Evolutionary conservation across 192 early-diverging fungal species (phyloP).

Genomic region (Bifiguratus adelaidae): DNA sequence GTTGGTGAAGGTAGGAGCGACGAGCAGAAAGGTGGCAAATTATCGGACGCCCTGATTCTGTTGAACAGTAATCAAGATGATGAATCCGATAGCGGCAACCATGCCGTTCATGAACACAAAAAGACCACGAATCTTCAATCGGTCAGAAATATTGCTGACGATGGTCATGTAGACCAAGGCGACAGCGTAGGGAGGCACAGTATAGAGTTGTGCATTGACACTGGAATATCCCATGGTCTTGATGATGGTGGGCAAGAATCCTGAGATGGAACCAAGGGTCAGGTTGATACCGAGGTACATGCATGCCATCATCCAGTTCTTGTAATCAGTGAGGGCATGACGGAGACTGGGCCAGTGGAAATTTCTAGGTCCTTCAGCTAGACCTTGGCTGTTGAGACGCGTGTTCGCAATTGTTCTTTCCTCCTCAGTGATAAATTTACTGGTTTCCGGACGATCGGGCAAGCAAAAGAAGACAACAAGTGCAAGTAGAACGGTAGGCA

Average conservation of each 20-base stretch:
- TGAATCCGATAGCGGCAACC: not conserved
- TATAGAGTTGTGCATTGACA: slow-evolving; percentile 33
- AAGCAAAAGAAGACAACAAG: slow-evolving; percentile 9
- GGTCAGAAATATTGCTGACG: slow-evolving; percentile 34
- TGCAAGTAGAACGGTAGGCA: slow-evolving; percentile 9
- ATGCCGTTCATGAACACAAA: not conserved
- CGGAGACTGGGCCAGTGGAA: not conserved
- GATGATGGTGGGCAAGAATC: slow-evolving; percentile 37
- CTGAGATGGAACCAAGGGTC: not conserved
- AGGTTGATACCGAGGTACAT: slow-evolving; percentile 2
- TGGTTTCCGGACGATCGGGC: slow-evolving; percentile 12
- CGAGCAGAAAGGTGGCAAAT: not conserved
- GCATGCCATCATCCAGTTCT: slow-evolving; percentile 1
- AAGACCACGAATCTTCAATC: slow-evolving; percentile 27
- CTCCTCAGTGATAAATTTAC: slow-evolving; percentile 12
- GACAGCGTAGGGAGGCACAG: slow-evolving; percentile 38
- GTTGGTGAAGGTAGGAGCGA: not conserved
- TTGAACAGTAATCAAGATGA: not conserved
- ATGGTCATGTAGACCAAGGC: slow-evolving; percentile 22
- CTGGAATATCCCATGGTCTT: slow-evolving; percentile 27
- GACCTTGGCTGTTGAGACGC: not conserved
- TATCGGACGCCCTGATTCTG: not conserved
- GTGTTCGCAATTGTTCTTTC: slow-evolving; percentile 6
- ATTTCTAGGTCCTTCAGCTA: not conserved
- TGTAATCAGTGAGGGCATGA: not conserved